phyloP scores from a whole-genome alignment of 768 basidiomycete genomes.

The Russula olivacea region DNA sequence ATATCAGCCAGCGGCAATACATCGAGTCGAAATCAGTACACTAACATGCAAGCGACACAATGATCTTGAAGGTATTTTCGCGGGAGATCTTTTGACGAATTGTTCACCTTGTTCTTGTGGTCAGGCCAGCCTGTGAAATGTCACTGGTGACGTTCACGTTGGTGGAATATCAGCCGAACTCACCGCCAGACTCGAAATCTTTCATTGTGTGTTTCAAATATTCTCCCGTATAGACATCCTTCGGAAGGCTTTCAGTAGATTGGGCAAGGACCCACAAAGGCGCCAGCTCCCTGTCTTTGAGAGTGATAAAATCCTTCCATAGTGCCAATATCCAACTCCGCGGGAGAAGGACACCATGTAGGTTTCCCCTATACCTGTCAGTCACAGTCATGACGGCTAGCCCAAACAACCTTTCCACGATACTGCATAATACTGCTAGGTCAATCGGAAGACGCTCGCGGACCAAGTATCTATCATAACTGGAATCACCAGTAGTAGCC shows the following conservation, averaged over 20 bases:
- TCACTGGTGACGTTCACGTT: background rate
- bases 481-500: background rate
- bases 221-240: slow-evolving; percentile 12
- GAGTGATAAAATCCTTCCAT: slow-evolving; percentile 19
- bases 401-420: slow-evolving; percentile 45
- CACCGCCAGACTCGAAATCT: background rate
- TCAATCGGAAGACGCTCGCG: slow-evolving; percentile 37
- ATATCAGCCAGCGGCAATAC: background rate
- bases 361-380: slow-evolving; percentile 26
- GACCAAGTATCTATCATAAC: slow-evolving; percentile 40
- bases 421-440: slow-evolving; percentile 44
- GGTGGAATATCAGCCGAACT: background rate
- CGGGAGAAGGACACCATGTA: slow-evolving; percentile 49
- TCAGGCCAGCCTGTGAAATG: background rate
- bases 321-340: slow-evolving; percentile 45
- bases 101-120: background rate
- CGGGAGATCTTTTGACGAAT: slow-evolving; percentile 1
- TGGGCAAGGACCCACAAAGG: background rate
- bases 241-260: background rate
- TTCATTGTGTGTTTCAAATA: slow-evolving; percentile 5
- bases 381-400: slow-evolving; percentile 37
- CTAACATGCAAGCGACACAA: slow-evolving; percentile 12
- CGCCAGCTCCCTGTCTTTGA: background rate
- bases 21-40: background rate
- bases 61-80: slow-evolving; percentile 8